Evolutionary conservation across 116 monocot genomes (phyloP).

Genomic region (Papilionanthe hybrid): DNA sequence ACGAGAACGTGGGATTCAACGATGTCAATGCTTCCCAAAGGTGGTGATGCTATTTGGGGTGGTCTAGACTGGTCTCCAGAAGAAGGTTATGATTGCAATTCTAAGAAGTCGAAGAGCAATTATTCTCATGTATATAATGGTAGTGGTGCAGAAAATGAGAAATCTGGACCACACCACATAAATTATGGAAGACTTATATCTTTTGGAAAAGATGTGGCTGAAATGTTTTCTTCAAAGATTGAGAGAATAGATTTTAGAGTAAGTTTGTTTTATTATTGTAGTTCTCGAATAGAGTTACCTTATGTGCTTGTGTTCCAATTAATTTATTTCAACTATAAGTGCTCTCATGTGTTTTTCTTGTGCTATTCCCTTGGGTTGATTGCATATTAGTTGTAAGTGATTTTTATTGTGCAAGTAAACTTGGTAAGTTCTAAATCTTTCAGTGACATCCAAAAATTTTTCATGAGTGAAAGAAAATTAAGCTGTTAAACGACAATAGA

Average conservation of each 20-base stretch:
- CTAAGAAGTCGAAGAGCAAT: constrained; percentile 57
- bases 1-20: constrained; percentile 99
- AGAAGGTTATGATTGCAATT: constrained; percentile 55
- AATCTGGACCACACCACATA: constrained; percentile 19
- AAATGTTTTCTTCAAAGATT: constrained; percentile 55
- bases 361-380: neutral
- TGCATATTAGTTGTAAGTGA: neutral
- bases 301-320: neutral
- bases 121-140: constrained; percentile 33
- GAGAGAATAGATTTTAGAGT: constrained; percentile 77
- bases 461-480: neutral
- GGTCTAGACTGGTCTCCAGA: constrained; percentile 89
- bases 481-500: neutral
- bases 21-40: constrained; percentile 99
- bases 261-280: constrained; percentile 7
- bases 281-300: neutral
- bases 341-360: neutral
- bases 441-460: neutral
- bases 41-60: constrained; percentile 98
- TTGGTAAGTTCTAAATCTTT: neutral
- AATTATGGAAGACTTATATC: constrained; percentile 89
- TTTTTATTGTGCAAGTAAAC: neutral
- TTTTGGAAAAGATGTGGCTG: constrained; percentile 77
- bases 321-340: neutral
- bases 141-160: constrained; percentile 17